Percentiles rank a stretch among this genome's conserved stretches.
These are phyloP conservation scores for Coemansia asiatica DNA, from an alignment of 192 early-diverging fungal species.

Conservation along the genomic window DNA sequence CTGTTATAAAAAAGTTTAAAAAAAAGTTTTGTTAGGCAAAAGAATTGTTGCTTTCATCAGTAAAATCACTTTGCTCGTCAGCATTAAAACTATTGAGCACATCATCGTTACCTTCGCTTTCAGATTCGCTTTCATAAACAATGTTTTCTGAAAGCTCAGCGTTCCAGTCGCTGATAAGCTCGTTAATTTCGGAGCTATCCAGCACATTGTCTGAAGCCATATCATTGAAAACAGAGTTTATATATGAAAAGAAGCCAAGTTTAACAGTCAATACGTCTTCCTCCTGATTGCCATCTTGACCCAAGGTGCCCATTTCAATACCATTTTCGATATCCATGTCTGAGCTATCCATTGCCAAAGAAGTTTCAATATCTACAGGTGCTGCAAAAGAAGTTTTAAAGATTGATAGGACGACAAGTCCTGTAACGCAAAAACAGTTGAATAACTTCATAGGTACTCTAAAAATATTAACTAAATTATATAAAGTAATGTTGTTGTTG, in stretches of 20 bases:
- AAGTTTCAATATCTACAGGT: background rate
- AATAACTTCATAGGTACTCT: no score
- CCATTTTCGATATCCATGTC: background rate
- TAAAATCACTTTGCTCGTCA: background rate
- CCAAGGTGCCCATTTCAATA: background rate
- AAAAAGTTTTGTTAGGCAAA: background rate
- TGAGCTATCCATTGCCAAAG: background rate
- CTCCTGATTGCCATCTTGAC: background rate
- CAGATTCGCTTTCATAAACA: constrained; percentile 5
- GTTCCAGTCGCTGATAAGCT: constrained; percentile 1
- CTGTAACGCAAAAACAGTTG: background rate
- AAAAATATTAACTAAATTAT: constrained; percentile 1
- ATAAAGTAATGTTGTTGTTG: no score
- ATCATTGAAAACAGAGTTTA: constrained; percentile 2
- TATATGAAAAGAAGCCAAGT: constrained; percentile 6
- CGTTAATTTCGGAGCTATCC: constrained; percentile 2
- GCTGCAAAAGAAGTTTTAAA: background rate
- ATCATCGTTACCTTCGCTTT: background rate
- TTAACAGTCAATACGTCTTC: background rate
- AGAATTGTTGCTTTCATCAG: background rate
- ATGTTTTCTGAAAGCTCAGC: constrained; percentile 5
- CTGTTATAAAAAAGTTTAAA: background rate
- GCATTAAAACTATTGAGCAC: background rate
- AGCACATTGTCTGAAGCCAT: background rate
- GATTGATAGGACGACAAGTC: background rate